Evolutionary conservation across 2,329 filamentous ascomycete species (phyloP).

Genomic region (Penicillium sp.): DNA sequence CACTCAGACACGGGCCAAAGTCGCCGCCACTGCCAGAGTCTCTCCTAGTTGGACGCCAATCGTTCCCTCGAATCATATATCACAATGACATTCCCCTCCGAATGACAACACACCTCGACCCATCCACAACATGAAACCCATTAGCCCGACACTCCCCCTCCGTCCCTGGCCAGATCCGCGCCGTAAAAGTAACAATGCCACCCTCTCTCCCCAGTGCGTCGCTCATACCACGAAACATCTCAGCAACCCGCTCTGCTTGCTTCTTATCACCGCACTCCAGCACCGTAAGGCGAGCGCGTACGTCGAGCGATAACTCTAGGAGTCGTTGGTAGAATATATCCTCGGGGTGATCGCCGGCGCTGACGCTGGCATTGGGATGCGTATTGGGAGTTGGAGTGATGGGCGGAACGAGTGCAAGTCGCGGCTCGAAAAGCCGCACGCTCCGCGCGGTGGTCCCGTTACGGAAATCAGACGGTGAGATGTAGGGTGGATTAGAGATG

Average conservation of each 20-base stretch:
- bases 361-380: background rate
- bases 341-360: constrained; percentile 20
- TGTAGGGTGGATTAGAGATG: constrained; percentile 88
- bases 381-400: background rate
- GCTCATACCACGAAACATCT: constrained; percentile 19
- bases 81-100: background rate
- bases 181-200: constrained; percentile 1
- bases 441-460: constrained; percentile 66
- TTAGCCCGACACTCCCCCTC: constrained; percentile 19
- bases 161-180: constrained; percentile 21
- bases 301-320: constrained; percentile 27
- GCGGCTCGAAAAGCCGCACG: constrained; percentile 80
- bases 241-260: constrained; percentile 38
- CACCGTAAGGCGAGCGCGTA: constrained; percentile 33
- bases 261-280: constrained; percentile 41
- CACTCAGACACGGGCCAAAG: too few species aligned
- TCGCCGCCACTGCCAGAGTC: too few species aligned
- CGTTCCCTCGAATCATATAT: too few species aligned
- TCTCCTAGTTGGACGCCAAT: too few species aligned
- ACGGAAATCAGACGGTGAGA: constrained; percentile 66
- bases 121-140: constrained; percentile 25
- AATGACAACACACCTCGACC: constrained; percentile 28
- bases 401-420: constrained; percentile 72
- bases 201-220: background rate
- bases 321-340: constrained; percentile 42